Conservation (phyloP, 2,329 filamentous ascomycete species). For the Talaromyces rugulosus region DNA sequence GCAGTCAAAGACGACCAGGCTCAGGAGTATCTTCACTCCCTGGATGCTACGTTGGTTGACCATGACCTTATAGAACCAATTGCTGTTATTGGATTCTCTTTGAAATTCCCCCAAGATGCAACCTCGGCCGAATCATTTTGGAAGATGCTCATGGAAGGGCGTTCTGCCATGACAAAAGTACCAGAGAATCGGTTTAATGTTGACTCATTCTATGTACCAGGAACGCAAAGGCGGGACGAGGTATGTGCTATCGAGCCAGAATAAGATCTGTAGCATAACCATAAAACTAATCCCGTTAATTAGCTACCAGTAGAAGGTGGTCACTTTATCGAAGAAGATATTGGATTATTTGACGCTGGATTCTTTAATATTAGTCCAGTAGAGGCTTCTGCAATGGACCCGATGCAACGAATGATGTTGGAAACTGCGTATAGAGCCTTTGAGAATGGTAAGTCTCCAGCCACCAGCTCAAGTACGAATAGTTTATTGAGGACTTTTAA, state of each 20-base stretch:
- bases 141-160: constrained; percentile 13
- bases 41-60: not conserved
- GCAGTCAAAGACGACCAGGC: no score
- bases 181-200: constrained; percentile 3
- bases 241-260: no score
- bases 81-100: constrained; percentile 14
- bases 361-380: constrained; percentile 23
- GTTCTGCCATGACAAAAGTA: constrained; percentile 7
- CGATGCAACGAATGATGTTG: constrained; percentile 16
- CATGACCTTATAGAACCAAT: constrained; percentile 4
- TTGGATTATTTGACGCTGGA: constrained; percentile 21
- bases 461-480: not conserved
- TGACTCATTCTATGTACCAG: not conserved
- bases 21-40: no score
- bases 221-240: no score
- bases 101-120: constrained; percentile 14
- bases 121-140: constrained; percentile 11
- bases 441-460: constrained; percentile 12
- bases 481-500: constrained; percentile 12
- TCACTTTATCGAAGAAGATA: constrained; percentile 24
- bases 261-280: no score
- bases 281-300: not conserved
- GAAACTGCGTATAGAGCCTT: constrained; percentile 27
- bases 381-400: constrained; percentile 14
- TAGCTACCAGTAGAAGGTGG: not conserved